phyloP scores from a whole-genome alignment of 805 yeast species.

The Cyberlindnera mycetangii region DNA sequence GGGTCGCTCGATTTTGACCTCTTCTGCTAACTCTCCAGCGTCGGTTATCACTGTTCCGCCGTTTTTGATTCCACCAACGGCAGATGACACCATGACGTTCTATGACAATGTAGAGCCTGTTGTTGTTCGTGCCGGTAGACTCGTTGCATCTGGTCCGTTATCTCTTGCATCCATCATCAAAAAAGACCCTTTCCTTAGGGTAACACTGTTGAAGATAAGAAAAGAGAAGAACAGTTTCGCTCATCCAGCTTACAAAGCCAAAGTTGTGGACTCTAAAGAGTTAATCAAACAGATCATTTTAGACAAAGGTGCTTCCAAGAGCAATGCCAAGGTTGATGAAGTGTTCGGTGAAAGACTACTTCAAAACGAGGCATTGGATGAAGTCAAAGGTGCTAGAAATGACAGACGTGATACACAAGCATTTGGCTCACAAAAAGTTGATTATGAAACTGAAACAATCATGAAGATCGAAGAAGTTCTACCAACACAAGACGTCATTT shows the following conservation, averaged over 20 bases:
- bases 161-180: conserved; percentile 28
- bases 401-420: conserved; percentile 17
- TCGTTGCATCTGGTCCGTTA: conserved; percentile 33
- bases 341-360: conserved; percentile 32
- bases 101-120: conserved; percentile 31
- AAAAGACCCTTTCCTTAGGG: conserved; percentile 31
- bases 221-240: conserved; percentile 26
- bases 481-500: conserved; percentile 23
- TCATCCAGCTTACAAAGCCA: conserved; percentile 7
- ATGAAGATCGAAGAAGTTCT: conserved; percentile 20
- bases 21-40: conserved; percentile 3
- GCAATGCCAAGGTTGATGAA: conserved; percentile 22
- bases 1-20: not conserved
- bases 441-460: conserved; percentile 24
- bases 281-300: conserved; percentile 21
- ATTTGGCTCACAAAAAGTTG: conserved; percentile 9
- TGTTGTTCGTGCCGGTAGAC: conserved; percentile 31
- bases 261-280: conserved; percentile 13
- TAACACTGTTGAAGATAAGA: conserved; percentile 25
- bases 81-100: conserved; percentile 26
- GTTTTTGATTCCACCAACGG: not conserved
- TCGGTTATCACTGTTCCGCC: conserved; percentile 1
- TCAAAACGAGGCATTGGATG: conserved; percentile 39
- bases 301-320: conserved; percentile 17
- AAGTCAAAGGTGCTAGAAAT: conserved; percentile 23